These are phyloP conservation scores for Raphidocelis subcapitata DNA, from an alignment of 139 green algal genomes.

Conservation along the genomic window DNA sequence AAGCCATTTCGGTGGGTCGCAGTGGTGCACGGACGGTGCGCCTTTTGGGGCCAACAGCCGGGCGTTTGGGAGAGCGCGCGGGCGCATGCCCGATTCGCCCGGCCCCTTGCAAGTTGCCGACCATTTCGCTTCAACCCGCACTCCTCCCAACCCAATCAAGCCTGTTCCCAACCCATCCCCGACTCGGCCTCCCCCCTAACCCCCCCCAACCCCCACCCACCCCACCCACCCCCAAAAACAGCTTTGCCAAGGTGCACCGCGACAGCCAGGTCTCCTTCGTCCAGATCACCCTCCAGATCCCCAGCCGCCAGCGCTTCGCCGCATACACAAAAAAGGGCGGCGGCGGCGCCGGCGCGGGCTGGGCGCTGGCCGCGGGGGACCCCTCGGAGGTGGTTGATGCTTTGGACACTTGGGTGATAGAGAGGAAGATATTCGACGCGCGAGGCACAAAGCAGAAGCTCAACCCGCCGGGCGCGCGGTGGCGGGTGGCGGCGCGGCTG, in stretches of 20 bases:
- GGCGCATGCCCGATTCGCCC: no score
- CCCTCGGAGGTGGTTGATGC: conserved; percentile 37
- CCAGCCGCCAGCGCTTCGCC: conserved; percentile 31
- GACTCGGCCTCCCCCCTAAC: neutral
- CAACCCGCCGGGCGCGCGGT: neutral
- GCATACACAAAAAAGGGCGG: conserved; percentile 22
- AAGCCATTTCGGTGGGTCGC: no score
- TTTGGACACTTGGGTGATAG: conserved; percentile 51
- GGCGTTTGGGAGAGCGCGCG: no score
- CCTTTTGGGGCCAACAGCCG: no score
- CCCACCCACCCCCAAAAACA: neutral
- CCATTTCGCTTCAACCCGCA: no score
- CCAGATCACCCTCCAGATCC: conserved; percentile 31
- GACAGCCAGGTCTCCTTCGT: conserved; percentile 11
- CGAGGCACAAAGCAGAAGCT: neutral
- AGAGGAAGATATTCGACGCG: conserved; percentile 15
- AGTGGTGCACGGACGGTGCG: conserved; percentile 11
- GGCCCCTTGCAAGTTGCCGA: no score
- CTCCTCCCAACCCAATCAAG: no score
- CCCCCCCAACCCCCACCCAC: neutral
- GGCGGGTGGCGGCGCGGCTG: conserved; percentile 11
- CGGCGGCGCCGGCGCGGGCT: neutral
- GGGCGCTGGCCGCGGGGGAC: conserved; percentile 33
- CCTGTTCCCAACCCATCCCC: no score
- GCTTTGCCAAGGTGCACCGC: neutral